Base-by-base conservation (phyloP, 108 stramenopile genomes). In the Nannochloropsis salina region DNA sequence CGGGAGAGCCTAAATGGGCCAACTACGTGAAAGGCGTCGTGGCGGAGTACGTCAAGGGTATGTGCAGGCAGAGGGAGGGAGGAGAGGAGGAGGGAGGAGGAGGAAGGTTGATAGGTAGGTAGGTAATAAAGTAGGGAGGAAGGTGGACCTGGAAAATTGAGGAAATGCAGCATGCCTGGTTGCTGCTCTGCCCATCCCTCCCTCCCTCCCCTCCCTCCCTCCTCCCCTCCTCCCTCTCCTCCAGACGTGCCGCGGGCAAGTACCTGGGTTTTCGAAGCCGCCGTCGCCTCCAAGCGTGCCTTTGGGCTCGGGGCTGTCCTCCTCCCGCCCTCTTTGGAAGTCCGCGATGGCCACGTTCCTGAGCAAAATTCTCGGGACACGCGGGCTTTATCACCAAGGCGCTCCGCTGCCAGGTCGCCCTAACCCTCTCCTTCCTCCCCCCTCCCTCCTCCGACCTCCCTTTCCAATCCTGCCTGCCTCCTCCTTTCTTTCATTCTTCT, bases 11-110 rank as follows among this genome's bases (percentile, higher is more conserved):
- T 9, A 82, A 84, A 82, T 97, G 97, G 97, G 94, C 93, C 6
- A 95, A 95, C 84, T 97, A 98, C 89, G 95, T 97, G 3, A 91
- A 91, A 47, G 97, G 96, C 9, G 94, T 95, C 9, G 91, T 97
- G 15, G 90, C 91, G 83, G 94, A 96, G 89, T 97, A 97, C 86
- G 20, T 74, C 61, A 74, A 74, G 61, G 61, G 61, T 74, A 93
- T 44, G 93, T 96, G 81, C 87, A 93, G 18, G 92, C 88, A 85
- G 85, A 5, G 51, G 79, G 42, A 10, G 45, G 45, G 21, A 86
- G 86, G 47, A n/a, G 61, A 1, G 61, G 4, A 2, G 61, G 61
- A 74, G 5, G n/a, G 61, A 2, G 61, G 2, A 74, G 61, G 61
- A 74, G n/a, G 61, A n/a, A n/a, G n/a, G n/a, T n/a, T n/a, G n/a